Evolutionary conservation across 305 asterid genomes (phyloP).

Genomic region (Andrographis paniculata): DNA sequence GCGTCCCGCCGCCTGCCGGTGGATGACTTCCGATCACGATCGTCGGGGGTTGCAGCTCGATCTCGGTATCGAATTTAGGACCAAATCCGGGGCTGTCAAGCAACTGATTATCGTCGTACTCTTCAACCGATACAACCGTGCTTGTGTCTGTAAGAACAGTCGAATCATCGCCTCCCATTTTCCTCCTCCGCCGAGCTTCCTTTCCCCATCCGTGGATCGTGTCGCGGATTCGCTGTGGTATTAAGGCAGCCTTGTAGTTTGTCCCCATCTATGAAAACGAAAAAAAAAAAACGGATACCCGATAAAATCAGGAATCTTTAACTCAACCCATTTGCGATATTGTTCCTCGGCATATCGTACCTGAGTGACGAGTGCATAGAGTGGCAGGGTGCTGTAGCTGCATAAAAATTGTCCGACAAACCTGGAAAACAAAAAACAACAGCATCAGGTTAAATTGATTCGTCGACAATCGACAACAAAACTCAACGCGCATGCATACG

Average conservation of each 20-base stretch:
- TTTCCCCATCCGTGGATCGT: conserved; percentile 96
- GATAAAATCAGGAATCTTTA: not conserved
- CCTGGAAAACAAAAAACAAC: conserved; percentile 24
- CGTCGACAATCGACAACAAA: not conserved
- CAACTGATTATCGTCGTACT: conserved; percentile 28
- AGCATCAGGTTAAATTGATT: conserved; percentile 1
- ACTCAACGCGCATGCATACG: not conserved
- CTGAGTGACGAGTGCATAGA: conserved; percentile 97
- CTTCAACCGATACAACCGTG: conserved; percentile 84
- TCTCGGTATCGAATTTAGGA: conserved; percentile 19
- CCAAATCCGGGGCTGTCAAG: conserved; percentile 52
- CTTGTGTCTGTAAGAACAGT: conserved; percentile 88
- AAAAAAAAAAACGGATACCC: not conserved
- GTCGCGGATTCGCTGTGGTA: conserved; percentile 74
- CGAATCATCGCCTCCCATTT: conserved; percentile 57
- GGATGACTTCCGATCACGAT: conserved; percentile 16
- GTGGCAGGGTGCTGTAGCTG: conserved; percentile 99
- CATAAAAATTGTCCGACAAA: conserved; percentile 89
- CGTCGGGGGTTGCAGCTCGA: conserved; percentile 50
- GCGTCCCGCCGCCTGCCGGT: conserved; percentile 59
- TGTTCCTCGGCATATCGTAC: no score
- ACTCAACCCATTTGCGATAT: no score
- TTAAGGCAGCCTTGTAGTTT: conserved; percentile 88
- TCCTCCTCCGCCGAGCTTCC: conserved; percentile 77
- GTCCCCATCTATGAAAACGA: conserved; percentile 74